phyloP scores from a whole-genome alignment of 2,329 filamentous ascomycete species.

The Akanthomyces muscarius region DNA sequence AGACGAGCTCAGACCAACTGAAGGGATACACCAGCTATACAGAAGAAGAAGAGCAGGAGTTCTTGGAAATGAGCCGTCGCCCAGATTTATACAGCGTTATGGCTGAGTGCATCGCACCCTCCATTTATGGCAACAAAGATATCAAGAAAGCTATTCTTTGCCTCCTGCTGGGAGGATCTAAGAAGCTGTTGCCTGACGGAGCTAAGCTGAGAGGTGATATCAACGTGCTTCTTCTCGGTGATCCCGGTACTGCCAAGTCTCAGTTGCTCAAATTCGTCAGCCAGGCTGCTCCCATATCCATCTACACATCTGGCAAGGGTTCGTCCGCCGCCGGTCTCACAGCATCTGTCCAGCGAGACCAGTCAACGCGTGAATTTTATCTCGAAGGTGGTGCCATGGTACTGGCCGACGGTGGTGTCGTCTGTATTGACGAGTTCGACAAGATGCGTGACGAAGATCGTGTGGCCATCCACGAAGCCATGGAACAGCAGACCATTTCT shows the following conservation, averaged over 20 bases:
- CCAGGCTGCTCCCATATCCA: slow-evolving; percentile 91
- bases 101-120: slow-evolving; percentile 88
- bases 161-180: slow-evolving; percentile 87
- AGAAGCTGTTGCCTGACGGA: slow-evolving; percentile 94
- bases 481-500: slow-evolving; percentile 99
- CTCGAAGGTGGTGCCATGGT: slow-evolving; percentile 99
- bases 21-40: slow-evolving; percentile 82
- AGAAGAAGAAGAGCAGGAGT: slow-evolving; percentile 96
- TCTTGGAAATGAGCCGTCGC: slow-evolving; percentile 80
- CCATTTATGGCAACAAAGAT: slow-evolving; percentile 91
- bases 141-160: slow-evolving; percentile 98
- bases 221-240: slow-evolving; percentile 93
- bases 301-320: slow-evolving; percentile 97
- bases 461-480: slow-evolving; percentile 97
- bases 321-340: slow-evolving; percentile 97
- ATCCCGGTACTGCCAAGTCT: slow-evolving; percentile 96
- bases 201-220: slow-evolving; percentile 98
- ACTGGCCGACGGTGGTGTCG: slow-evolving; percentile 90
- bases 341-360: slow-evolving; percentile 91
- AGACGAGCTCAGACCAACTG: slow-evolving; percentile 84
- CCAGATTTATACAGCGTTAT: slow-evolving; percentile 92
- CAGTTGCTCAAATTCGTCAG: slow-evolving; percentile 97
- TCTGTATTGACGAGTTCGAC: slow-evolving; percentile 99
- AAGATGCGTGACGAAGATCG: slow-evolving; percentile 99
- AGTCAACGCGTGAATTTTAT: slow-evolving; percentile 91